These are phyloP conservation scores for Fusarium sp. DNA, from an alignment of 2,329 filamentous ascomycete species.

Conservation along the genomic window DNA sequence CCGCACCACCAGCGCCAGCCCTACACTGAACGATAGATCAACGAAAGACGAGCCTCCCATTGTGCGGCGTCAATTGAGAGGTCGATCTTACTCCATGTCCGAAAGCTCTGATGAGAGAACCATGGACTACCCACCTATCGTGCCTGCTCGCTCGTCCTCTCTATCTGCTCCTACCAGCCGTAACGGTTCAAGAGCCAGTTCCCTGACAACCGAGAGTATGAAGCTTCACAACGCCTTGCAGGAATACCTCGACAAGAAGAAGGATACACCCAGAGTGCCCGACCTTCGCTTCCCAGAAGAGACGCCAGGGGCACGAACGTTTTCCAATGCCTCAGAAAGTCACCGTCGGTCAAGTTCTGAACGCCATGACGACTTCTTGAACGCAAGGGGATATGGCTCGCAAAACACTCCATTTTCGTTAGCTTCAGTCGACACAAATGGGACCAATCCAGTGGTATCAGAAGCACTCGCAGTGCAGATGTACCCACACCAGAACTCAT, in stretches of 20 bases:
- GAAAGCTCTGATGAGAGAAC: constrained; percentile 64
- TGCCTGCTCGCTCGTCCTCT: constrained; percentile 68
- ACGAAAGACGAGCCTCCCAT: constrained; percentile 55
- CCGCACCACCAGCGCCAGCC: constrained; percentile 62
- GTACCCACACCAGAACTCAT: constrained; percentile 72
- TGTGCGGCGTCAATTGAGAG: constrained; percentile 54
- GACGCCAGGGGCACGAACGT: background rate
- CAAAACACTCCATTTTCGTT: constrained; percentile 71
- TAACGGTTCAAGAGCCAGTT: constrained; percentile 63
- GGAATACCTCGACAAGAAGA: constrained; percentile 40
- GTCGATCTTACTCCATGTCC: constrained; percentile 58
- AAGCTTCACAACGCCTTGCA: constrained; percentile 61
- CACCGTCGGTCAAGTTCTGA: constrained; percentile 54
- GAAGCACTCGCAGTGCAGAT: constrained; percentile 71
- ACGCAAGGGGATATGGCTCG: constrained; percentile 62
- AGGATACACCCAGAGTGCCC: constrained; percentile 12
- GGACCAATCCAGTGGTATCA: constrained; percentile 69
- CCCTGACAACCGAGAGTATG: constrained; percentile 67
- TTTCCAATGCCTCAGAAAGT: constrained; percentile 45
- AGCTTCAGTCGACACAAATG: constrained; percentile 68
- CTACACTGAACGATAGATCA: constrained; percentile 55
- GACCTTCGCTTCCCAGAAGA: constrained; percentile 30
- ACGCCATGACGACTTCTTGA: constrained; percentile 63
- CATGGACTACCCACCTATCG: constrained; percentile 67
- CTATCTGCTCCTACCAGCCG: constrained; percentile 71